Conservation (phyloP, 495 filamentous ascomycete species). For the Penicillium manginii region DNA sequence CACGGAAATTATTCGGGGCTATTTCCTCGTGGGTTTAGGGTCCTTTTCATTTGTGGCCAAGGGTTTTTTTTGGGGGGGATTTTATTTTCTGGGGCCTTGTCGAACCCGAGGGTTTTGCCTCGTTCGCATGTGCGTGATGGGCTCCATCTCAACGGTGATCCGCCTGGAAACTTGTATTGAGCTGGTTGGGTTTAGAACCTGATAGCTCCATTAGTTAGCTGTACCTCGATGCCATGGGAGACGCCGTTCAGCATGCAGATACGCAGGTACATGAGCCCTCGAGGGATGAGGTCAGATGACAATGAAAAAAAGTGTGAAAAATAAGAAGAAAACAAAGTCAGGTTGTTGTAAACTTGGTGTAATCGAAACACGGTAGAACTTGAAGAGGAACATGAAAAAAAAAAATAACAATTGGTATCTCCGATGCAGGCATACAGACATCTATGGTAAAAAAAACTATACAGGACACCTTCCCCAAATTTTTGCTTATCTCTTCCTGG, state of each 20-base stretch:
- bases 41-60: not conserved
- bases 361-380: not conserved
- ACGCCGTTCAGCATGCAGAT: not conserved
- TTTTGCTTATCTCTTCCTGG: conserved; percentile 54
- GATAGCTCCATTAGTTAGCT: not conserved
- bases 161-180: not conserved
- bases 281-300: too few relatives aligned
- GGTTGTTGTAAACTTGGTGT: not conserved
- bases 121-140: conserved; percentile 12
- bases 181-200: conserved; percentile 9
- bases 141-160: conserved; percentile 10
- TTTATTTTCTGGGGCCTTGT: not conserved
- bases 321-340: not conserved
- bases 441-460: conserved; percentile 10
- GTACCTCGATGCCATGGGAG: not conserved
- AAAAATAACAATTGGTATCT: conserved; percentile 18
- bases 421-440: conserved; percentile 14
- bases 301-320: too few relatives aligned
- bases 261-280: not conserved
- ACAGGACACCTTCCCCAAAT: conserved; percentile 9
- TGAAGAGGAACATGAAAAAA: not conserved
- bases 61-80: not conserved
- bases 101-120: conserved; percentile 5
- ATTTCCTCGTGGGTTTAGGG: conserved; percentile 15
- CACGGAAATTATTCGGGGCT: conserved; percentile 30